Conservation (phyloP, 768 basidiomycete genomes). For the Panaeolus cyanescens region DNA sequence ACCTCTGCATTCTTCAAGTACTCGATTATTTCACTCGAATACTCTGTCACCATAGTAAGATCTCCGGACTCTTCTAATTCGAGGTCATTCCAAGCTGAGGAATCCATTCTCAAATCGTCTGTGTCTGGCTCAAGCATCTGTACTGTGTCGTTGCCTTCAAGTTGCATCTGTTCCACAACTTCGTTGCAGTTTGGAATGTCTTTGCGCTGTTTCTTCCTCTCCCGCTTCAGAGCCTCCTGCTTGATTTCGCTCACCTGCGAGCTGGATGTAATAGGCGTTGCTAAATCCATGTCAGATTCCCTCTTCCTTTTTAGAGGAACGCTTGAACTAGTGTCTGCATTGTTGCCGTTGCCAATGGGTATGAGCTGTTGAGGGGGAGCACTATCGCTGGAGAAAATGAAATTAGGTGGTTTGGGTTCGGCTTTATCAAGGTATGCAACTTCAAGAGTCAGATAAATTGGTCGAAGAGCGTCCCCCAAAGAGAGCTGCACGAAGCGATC, state of each 20-base stretch:
- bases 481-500: not conserved
- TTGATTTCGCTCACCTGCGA: not conserved
- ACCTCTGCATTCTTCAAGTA: conserved; percentile 93
- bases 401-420: too few relatives aligned
- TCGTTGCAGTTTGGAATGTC: too few relatives aligned
- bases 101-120: conserved; percentile 68
- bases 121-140: too few relatives aligned
- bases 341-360: too few relatives aligned
- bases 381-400: too few relatives aligned
- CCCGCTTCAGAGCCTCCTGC: not conserved
- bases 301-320: not conserved
- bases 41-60: conserved; percentile 96
- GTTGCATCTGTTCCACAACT: too few relatives aligned
- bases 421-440: not conserved
- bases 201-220: not conserved
- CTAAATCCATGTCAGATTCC: not conserved
- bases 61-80: conserved; percentile 92
- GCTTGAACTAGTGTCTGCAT: too few relatives aligned
- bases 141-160: too few relatives aligned
- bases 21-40: conserved; percentile 89
- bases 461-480: not conserved
- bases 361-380: too few relatives aligned
- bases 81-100: conserved; percentile 82
- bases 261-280: not conserved
- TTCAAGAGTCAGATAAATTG: not conserved